Evolutionary conservation across 2,329 filamentous ascomycete species (phyloP).

Genomic region (Nothophoma quercina): DNA sequence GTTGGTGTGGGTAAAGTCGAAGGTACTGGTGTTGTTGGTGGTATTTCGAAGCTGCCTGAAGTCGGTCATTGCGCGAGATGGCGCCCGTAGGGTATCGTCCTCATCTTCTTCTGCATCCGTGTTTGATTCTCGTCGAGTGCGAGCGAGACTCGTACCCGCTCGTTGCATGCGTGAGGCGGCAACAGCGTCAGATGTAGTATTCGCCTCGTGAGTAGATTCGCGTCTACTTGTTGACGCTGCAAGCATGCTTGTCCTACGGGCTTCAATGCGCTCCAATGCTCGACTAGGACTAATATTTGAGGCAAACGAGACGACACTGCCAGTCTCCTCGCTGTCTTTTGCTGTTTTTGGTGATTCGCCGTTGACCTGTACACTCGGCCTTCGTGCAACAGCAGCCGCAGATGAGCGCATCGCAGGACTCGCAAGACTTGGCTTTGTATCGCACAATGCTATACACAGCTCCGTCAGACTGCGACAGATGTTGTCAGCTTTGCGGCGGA

Average conservation of each 20-base stretch:
- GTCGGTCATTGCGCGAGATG: conserved; percentile 60
- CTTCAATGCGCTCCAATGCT: conserved; percentile 55
- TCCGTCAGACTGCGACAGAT: conserved; percentile 94
- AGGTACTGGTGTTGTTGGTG: conserved; percentile 31
- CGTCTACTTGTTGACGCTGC: conserved; percentile 32
- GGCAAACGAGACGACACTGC: conserved; percentile 31
- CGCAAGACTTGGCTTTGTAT: conserved; percentile 41
- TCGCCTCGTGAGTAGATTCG: conserved; percentile 41
- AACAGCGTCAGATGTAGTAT: conserved; percentile 24
- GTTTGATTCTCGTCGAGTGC: conserved; percentile 42
- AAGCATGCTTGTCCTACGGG: conserved; percentile 50
- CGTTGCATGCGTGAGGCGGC: conserved; percentile 43
- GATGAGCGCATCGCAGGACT: conserved; percentile 42
- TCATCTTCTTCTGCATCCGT: conserved; percentile 48
- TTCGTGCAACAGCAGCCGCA: conserved; percentile 35
- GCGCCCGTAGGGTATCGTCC: conserved; percentile 53
- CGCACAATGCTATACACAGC: conserved; percentile 79
- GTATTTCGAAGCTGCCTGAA: conserved; percentile 43
- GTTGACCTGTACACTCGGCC: conserved; percentile 48
- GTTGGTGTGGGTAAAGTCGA: conserved; percentile 29
- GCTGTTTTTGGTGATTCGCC: conserved; percentile 44
- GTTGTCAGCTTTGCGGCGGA: conserved; percentile 89
- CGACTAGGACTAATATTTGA: conserved; percentile 45
- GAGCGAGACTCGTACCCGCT: conserved; percentile 49
- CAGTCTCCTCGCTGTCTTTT: conserved; percentile 48